A percentile compares a stretch with the other conserved stretches of the same genome.
Evolutionary conservation across 2,329 filamentous ascomycete species (phyloP).

Genomic region (Beauveria varroae): DNA sequence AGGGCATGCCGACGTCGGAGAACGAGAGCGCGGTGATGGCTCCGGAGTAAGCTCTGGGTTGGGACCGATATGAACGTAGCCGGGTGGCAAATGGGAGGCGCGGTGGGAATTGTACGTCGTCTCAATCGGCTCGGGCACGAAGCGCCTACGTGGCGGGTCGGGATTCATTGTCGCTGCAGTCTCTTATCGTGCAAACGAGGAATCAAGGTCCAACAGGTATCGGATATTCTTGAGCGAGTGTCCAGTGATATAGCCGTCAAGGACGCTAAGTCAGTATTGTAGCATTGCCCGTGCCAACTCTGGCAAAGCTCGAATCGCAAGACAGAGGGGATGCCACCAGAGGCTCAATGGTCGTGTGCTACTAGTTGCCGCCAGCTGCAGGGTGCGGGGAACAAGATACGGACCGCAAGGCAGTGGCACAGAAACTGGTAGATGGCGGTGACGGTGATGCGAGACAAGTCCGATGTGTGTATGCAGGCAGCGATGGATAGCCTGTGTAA

Average conservation of each 20-base stretch:
- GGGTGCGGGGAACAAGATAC: background rate
- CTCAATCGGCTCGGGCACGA: conserved; percentile 64
- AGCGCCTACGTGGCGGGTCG: conserved; percentile 46
- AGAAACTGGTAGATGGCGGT: conserved; percentile 3
- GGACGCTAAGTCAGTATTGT: background rate
- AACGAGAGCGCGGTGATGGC: conserved; percentile 42
- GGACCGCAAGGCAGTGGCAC: conserved; percentile 1
- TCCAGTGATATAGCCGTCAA: background rate
- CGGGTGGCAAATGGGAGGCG: conserved; percentile 13
- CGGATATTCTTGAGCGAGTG: background rate
- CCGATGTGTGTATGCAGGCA: conserved; percentile 6
- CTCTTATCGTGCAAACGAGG: background rate
- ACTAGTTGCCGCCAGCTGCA: background rate
- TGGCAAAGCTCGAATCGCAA: background rate
- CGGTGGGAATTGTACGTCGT: conserved; percentile 58
- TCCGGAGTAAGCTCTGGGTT: conserved; percentile 52
- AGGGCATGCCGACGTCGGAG: conserved; percentile 17
- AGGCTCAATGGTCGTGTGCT: conserved; percentile 3
- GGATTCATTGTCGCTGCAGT: conserved; percentile 14
- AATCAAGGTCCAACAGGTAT: background rate
- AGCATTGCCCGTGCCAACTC: background rate
- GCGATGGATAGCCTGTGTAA: background rate
- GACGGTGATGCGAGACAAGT: conserved; percentile 7
- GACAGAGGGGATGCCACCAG: background rate
- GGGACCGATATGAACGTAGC: conserved; percentile 30